Evolutionary conservation across 495 filamentous ascomycete species (phyloP).

Genomic region (Podospora didyma): DNA sequence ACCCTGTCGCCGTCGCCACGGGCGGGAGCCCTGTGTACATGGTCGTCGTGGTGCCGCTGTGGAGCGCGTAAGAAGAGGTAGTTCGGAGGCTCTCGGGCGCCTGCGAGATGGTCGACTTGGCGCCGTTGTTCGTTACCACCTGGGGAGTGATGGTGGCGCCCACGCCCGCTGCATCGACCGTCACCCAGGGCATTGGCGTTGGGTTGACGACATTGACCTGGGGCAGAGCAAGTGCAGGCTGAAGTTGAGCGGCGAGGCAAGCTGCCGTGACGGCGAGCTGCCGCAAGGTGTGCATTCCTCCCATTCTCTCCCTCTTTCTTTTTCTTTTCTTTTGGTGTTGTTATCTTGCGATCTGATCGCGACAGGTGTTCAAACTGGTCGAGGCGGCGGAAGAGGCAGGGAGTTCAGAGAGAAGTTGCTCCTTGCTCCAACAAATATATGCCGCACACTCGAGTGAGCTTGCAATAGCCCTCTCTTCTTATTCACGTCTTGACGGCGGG

Average conservation of each 20-base stretch:
- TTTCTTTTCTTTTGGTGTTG: constrained; percentile 1
- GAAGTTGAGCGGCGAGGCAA: background rate
- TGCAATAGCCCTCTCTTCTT: background rate
- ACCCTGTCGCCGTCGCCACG: constrained; percentile 19
- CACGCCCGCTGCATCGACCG: constrained; percentile 18
- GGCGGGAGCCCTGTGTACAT: constrained; percentile 29
- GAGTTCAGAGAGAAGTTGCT: no score
- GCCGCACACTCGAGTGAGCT: background rate
- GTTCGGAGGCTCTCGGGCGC: constrained; percentile 20
- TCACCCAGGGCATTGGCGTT: constrained; percentile 22
- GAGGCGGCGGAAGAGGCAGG: no score
- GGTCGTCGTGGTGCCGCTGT: background rate
- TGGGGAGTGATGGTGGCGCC: constrained; percentile 22
- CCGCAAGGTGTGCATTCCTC: background rate
- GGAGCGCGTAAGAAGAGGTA: constrained; percentile 24
- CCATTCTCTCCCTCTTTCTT: background rate
- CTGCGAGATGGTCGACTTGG: constrained; percentile 16
- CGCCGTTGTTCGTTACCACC: constrained; percentile 21
- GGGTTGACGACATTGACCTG: constrained; percentile 3
- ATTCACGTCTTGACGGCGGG: background rate
- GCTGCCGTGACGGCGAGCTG: constrained; percentile 3
- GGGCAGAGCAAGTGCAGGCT: constrained; percentile 11
- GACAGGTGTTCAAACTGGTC: no score
- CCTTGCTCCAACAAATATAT: no score
- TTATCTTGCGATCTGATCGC: background rate